Conservation (phyloP, 1,139 yeast genomes). For the Candida pseudoviswanathii region DNA sequence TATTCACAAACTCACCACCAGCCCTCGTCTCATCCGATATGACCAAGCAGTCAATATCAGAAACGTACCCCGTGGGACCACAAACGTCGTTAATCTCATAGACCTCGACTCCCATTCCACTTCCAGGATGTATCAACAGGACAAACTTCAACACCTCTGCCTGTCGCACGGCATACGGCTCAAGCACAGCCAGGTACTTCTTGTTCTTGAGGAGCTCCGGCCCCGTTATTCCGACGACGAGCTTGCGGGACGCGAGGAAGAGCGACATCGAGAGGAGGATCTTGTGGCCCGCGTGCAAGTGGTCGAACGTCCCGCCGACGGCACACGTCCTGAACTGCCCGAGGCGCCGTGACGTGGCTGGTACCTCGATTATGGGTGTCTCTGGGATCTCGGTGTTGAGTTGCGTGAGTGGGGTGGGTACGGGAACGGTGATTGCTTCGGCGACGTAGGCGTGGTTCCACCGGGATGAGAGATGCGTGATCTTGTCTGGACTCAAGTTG, state of each 20-base stretch:
- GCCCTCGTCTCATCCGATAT: constrained; percentile 76
- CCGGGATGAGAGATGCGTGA: neutral
- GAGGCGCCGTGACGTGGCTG: no score
- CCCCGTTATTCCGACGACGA: constrained; percentile 87
- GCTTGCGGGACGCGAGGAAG: constrained; percentile 52
- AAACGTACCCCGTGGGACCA: constrained; percentile 89
- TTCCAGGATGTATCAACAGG: no score
- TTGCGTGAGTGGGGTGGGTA: no score
- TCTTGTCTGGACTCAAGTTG: constrained; percentile 16
- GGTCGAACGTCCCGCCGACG: constrained; percentile 97
- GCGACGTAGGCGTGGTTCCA: constrained; percentile 3
- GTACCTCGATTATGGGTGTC: no score
- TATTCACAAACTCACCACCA: constrained; percentile 78
- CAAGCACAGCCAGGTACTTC: constrained; percentile 66
- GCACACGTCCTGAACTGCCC: constrained; percentile 38
- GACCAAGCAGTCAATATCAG: constrained; percentile 75
- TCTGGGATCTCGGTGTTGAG: no score
- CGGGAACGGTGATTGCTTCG: no score
- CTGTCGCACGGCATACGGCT: constrained; percentile 57
- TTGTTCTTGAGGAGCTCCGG: constrained; percentile 73
- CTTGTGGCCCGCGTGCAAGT: constrained; percentile 94
- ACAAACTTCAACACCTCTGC: no score
- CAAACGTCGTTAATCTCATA: constrained; percentile 80
- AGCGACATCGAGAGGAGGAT: constrained; percentile 75
- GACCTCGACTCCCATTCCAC: constrained; percentile 25